A percentile compares a stretch with the other conserved stretches of the same genome.
Evolutionary conservation across 2,329 filamentous ascomycete species (phyloP).

Genomic region (Fusarium keratoplasticum): DNA sequence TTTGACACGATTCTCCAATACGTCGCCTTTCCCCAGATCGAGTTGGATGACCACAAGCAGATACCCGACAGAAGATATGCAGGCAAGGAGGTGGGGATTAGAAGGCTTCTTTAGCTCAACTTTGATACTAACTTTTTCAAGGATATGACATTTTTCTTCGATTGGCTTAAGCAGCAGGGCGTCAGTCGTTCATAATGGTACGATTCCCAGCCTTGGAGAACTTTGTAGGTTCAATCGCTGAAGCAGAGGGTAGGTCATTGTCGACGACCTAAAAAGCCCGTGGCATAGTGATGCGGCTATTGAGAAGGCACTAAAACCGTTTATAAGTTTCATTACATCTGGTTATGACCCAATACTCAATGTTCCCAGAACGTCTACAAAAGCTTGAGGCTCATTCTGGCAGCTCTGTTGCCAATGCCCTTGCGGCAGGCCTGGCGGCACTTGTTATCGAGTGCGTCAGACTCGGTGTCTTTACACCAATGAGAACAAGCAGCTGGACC

Average conservation of each 20-base stretch:
- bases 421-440: slow-evolving; percentile 9
- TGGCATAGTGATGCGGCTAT: slow-evolving; percentile 22
- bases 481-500: not conserved
- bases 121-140: not conserved
- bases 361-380: slow-evolving; percentile 1
- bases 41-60: not conserved
- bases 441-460: slow-evolving; percentile 17
- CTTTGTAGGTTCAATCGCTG: fast-evolving
- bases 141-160: slow-evolving; percentile 20
- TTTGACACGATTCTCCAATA: slow-evolving; percentile 16
- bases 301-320: slow-evolving; percentile 2
- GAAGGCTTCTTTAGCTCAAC: fast-evolving
- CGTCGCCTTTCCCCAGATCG: slow-evolving; percentile 11
- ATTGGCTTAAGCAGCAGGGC: not conserved
- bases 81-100: slow-evolving; percentile 1
- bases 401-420: slow-evolving; percentile 17
- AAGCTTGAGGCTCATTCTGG: slow-evolving; percentile 9
- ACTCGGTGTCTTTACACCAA: slow-evolving; percentile 4
- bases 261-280: slow-evolving; percentile 13
- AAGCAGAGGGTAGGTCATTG: not conserved
- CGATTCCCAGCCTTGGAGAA: not conserved
- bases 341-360: not conserved
- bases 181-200: slow-evolving; percentile 16
- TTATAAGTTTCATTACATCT: not conserved
- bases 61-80: not conserved